Percentiles rank a stretch among this genome's conserved stretches.
phyloP scores from a whole-genome alignment of 2,329 filamentous ascomycete species.

The Epichloe hybrida region DNA sequence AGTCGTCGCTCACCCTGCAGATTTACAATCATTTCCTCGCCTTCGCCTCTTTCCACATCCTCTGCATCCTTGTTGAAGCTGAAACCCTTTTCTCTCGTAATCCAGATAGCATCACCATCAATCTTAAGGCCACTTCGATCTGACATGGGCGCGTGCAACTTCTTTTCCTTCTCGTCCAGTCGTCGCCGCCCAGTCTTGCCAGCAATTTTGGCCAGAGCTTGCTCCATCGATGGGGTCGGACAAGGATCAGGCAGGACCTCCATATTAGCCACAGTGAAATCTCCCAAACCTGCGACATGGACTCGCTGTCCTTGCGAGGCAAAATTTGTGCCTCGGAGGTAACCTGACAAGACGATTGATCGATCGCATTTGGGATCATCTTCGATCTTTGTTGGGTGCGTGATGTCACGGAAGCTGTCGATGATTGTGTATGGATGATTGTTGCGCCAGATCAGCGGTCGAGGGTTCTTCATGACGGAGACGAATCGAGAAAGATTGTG shows the following conservation, averaged over 20 bases:
- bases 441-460: conserved; percentile 93
- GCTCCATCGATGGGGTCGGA: conserved; percentile 82
- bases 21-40: conserved; percentile 86
- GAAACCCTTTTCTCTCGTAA: conserved; percentile 54
- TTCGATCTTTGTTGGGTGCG: conserved; percentile 83
- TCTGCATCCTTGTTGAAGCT: conserved; percentile 60
- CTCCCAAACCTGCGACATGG: conserved; percentile 84
- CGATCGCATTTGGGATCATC: conserved; percentile 81
- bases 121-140: conserved; percentile 93
- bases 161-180: conserved; percentile 91
- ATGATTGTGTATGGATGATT: conserved; percentile 88
- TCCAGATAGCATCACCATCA: conserved; percentile 95
- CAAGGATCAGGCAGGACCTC: conserved; percentile 89
- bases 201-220: conserved; percentile 68
- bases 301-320: conserved; percentile 72
- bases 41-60: conserved; percentile 68
- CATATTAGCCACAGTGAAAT: conserved; percentile 70
- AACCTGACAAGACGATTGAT: conserved; percentile 82
- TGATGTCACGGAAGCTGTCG: conserved; percentile 91
- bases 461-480: conserved; percentile 97
- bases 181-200: conserved; percentile 71
- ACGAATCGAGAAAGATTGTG: conserved; percentile 92
- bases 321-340: conserved; percentile 90
- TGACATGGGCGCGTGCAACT: conserved; percentile 94
- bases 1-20: conserved; percentile 72